Percentiles rank a stretch among this genome's conserved stretches.
Conservation (phyloP, 116 monocot species). For the Posidonia oceanica region DNA sequence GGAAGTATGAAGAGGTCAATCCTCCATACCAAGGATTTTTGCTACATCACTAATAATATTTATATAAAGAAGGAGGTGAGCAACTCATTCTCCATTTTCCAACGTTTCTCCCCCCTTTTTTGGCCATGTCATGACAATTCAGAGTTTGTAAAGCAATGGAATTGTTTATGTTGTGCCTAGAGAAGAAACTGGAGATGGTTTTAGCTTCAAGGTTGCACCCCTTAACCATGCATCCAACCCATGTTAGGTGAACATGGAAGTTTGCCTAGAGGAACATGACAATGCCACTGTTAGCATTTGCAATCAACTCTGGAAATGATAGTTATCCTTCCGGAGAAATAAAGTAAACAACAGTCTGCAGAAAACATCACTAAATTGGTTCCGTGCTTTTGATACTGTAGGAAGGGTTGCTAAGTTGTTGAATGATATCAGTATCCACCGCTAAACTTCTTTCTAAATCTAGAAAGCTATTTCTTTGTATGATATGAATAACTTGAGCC, state of each 20-base stretch:
- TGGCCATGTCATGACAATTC: too few relatives aligned
- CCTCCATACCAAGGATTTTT: too few relatives aligned
- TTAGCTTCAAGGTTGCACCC: slow-evolving; percentile 39
- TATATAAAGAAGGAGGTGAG: too few relatives aligned
- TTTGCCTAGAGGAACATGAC: slow-evolving; percentile 56
- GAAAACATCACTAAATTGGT: neutral
- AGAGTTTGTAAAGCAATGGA: slow-evolving; percentile 1
- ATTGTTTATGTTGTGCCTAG: slow-evolving; percentile 16
- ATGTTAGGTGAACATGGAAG: slow-evolving; percentile 48
- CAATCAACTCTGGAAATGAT: neutral
- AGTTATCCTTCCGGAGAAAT: too few relatives aligned
- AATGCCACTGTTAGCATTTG: neutral
- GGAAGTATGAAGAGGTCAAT: too few relatives aligned
- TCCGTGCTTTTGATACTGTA: slow-evolving; percentile 1
- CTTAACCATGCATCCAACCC: slow-evolving; percentile 30
- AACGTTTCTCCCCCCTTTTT: too few relatives aligned
- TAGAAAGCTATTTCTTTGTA: neutral
- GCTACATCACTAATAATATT: too few relatives aligned
- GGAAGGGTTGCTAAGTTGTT: neutral
- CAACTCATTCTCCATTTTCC: too few relatives aligned
- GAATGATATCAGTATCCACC: neutral
- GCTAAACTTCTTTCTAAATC: neutral
- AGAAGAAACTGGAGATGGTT: slow-evolving; percentile 41
- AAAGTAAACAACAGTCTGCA: neutral
- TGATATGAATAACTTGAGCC: neutral